These are phyloP conservation scores for Rosa multiflora DNA, from an alignment of 306 rosid genomes.

Conservation along the genomic window DNA sequence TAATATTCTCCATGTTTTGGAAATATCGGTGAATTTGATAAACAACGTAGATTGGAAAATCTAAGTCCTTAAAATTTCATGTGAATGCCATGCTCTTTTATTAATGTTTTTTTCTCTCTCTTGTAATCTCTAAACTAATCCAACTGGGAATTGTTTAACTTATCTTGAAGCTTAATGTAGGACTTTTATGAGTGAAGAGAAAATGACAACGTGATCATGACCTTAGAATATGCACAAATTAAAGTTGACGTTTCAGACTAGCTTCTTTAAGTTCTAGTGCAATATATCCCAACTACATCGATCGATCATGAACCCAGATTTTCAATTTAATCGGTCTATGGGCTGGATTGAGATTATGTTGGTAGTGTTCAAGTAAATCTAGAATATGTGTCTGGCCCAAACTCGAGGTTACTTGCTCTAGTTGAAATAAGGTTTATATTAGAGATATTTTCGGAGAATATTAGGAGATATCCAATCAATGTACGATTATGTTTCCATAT, in stretches of 20 bases:
- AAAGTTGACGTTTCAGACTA: background rate
- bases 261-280: background rate
- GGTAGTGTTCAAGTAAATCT: too few relatives aligned
- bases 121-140: background rate
- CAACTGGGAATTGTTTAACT: background rate
- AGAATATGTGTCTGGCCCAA: too few relatives aligned
- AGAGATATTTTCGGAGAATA: too few relatives aligned
- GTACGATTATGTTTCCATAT: too few relatives aligned
- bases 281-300: background rate
- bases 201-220: background rate
- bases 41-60: too few relatives aligned
- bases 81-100: background rate
- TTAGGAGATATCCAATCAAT: too few relatives aligned
- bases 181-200: background rate
- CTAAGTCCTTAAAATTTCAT: background rate
- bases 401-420: too few relatives aligned
- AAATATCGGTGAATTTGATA: too few relatives aligned
- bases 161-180: background rate
- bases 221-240: background rate
- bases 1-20: too few relatives aligned
- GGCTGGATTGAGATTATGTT: too few relatives aligned
- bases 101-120: background rate
- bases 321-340: background rate
- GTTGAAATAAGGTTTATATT: too few relatives aligned
- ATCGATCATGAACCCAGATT: background rate